These are phyloP conservation scores for Dendrobium nobile DNA, from an alignment of 106 monocot species.

Conservation along the genomic window DNA sequence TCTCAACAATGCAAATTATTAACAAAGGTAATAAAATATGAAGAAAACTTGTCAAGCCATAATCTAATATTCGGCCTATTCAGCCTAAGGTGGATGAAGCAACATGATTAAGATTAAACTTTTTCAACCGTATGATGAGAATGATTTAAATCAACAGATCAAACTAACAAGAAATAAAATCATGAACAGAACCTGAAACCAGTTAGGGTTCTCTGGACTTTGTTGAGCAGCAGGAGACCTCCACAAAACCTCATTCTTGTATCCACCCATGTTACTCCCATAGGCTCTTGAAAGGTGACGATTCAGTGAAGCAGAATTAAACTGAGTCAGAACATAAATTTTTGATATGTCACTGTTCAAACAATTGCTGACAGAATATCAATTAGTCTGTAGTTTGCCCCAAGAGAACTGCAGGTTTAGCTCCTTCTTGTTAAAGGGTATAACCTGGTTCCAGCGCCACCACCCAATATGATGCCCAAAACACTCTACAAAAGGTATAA, in stretches of 20 bases:
- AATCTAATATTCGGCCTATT: background rate
- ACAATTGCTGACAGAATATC: constrained; percentile 98
- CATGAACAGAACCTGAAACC: constrained; percentile 76
- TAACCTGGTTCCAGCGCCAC: constrained; percentile 89
- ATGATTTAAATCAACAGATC: background rate
- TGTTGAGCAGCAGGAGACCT: constrained; percentile 98
- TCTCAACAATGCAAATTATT: background rate
- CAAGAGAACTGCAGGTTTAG: constrained; percentile 92
- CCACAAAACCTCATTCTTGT: constrained; percentile 98
- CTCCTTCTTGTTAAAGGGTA: constrained; percentile 96
- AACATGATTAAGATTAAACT: background rate
- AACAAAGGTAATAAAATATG: background rate
- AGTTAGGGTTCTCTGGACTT: constrained; percentile 97
- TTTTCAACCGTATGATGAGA: background rate
- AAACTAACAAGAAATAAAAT: background rate
- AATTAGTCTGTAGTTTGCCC: constrained; percentile 92
- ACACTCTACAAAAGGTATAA: constrained; percentile 60
- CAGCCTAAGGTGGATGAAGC: background rate
- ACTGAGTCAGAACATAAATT: constrained; percentile 96
- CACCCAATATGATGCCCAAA: constrained; percentile 90
- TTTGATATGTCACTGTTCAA: constrained; percentile 93
- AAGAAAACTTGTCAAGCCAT: background rate
- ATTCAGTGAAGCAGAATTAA: constrained; percentile 97
- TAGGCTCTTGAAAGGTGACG: constrained; percentile 96
- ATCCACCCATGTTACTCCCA: constrained; percentile 81